phyloP scores from a whole-genome alignment of 306 rosid genomes.

The Glycyrrhiza uralensis region DNA sequence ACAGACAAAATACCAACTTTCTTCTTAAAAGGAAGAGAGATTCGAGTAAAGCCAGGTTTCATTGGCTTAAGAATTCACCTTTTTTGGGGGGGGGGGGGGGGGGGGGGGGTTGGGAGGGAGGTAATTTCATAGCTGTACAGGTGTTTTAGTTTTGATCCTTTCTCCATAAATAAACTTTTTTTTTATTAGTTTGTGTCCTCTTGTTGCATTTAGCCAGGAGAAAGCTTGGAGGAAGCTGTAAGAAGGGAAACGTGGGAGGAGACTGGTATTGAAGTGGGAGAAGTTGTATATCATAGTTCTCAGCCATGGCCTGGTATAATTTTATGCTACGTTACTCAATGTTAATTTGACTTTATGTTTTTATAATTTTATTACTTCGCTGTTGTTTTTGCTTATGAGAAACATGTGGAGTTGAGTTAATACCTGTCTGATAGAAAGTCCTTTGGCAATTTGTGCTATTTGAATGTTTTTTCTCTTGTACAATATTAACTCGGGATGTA shows the following conservation, averaged over 20 bases:
- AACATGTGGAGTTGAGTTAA: slow-evolving; percentile 3
- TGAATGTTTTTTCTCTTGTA: background rate
- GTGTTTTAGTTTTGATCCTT: background rate
- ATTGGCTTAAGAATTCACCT: slow-evolving; percentile 11
- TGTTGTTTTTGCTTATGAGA: background rate
- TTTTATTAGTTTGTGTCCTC: slow-evolving; percentile 9
- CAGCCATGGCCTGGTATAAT: slow-evolving; percentile 96
- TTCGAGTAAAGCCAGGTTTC: slow-evolving; percentile 10
- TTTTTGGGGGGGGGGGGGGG: background rate
- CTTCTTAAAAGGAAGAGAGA: slow-evolving; percentile 7
- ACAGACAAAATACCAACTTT: background rate
- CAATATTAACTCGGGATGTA: background rate
- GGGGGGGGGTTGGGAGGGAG: too few relatives aligned
- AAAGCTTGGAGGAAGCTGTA: slow-evolving; percentile 96
- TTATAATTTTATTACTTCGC: background rate
- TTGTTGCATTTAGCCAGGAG: slow-evolving; percentile 70
- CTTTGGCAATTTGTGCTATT: background rate
- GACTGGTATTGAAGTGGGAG: slow-evolving; percentile 92
- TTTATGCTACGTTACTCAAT: background rate
- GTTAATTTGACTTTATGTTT: background rate
- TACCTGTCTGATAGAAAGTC: background rate
- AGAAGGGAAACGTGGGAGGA: slow-evolving; percentile 98
- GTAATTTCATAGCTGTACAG: background rate
- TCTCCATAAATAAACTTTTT: background rate
- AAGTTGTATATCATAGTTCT: slow-evolving; percentile 86